A percentile compares a stretch with the other conserved stretches of the same genome.
phyloP scores from a whole-genome alignment of 140 eudicot species.

The Bidens hawaiensis region DNA sequence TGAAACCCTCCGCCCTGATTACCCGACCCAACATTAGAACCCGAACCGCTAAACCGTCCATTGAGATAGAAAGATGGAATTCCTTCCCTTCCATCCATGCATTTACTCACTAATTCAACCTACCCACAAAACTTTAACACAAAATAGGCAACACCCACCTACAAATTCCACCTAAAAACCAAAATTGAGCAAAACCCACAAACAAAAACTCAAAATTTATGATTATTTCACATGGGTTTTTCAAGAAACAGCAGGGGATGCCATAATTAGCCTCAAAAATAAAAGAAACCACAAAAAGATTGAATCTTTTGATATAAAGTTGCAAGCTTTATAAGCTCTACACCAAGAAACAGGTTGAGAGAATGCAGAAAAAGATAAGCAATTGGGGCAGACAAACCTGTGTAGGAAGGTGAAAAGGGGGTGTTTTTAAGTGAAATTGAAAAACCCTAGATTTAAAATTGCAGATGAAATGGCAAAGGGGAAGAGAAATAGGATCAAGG shows the following conservation, averaged over 20 bases:
- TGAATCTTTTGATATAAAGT: conserved; percentile 21
- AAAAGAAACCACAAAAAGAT: conserved; percentile 8
- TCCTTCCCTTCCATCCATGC: conserved; percentile 99
- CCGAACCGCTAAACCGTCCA: conserved; percentile 58
- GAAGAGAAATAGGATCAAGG: conserved; percentile 32
- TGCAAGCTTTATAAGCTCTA: conserved; percentile 22
- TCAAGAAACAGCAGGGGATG: conserved; percentile 23
- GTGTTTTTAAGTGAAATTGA: conserved; percentile 14
- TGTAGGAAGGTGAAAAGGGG: conserved; percentile 15
- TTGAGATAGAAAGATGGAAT: conserved; percentile 76
- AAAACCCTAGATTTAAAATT: conserved; percentile 87
- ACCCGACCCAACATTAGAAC: conserved; percentile 38
- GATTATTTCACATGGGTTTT: conserved; percentile 53
- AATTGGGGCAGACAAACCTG: conserved; percentile 28
- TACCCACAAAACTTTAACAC: conserved; percentile 6
- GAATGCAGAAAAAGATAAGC: conserved; percentile 36
- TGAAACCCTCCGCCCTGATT: conserved; percentile 36
- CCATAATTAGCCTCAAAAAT: conserved; percentile 7
- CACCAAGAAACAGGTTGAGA: conserved; percentile 9
- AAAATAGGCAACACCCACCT: conserved; percentile 4
- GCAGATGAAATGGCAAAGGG: conserved; percentile 27
- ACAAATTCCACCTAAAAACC: conserved; percentile 28
- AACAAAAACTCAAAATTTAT: neutral
- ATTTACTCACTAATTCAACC: conserved; percentile 49
- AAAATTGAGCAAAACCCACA: conserved; percentile 34